phyloP scores from a whole-genome alignment of 2,329 filamentous ascomycete genomes.

The Rhynchosporium graminicola region DNA sequence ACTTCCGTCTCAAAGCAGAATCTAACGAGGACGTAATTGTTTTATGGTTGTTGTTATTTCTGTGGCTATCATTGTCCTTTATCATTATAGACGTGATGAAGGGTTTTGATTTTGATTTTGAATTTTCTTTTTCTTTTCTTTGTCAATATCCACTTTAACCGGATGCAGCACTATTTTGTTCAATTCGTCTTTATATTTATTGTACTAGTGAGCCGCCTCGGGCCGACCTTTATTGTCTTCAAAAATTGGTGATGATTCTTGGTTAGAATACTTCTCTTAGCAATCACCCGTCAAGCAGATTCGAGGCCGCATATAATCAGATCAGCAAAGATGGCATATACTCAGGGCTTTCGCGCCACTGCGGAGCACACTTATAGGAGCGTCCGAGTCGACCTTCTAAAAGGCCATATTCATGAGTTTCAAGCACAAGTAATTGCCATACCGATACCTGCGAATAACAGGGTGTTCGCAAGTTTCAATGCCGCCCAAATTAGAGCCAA shows the following conservation, averaged over 20 bases:
- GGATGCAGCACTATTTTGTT: too few relatives aligned
- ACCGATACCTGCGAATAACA: neutral
- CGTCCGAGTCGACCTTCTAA: neutral
- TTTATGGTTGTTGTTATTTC: too few relatives aligned
- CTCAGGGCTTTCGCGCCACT: neutral
- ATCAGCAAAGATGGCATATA: neutral
- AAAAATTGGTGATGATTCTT: neutral
- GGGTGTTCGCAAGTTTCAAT: neutral
- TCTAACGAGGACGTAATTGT: too few relatives aligned
- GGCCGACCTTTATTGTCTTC: too few relatives aligned
- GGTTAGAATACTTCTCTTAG: neutral
- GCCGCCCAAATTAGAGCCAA: neutral
- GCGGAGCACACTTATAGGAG: neutral
- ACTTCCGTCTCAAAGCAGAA: too few relatives aligned
- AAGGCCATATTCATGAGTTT: constrained; percentile 1
- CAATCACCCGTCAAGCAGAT: neutral
- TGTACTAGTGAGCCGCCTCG: too few relatives aligned
- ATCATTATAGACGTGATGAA: too few relatives aligned
- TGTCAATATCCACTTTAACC: too few relatives aligned
- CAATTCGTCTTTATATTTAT: too few relatives aligned
- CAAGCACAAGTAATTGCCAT: neutral
- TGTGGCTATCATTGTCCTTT: too few relatives aligned
- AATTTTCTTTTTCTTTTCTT: too few relatives aligned
- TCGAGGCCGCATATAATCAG: neutral
- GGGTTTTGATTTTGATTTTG: too few relatives aligned